Base-by-base conservation (phyloP, 2,329 filamentous ascomycete species). In the Shiraia bambusicola region DNA sequence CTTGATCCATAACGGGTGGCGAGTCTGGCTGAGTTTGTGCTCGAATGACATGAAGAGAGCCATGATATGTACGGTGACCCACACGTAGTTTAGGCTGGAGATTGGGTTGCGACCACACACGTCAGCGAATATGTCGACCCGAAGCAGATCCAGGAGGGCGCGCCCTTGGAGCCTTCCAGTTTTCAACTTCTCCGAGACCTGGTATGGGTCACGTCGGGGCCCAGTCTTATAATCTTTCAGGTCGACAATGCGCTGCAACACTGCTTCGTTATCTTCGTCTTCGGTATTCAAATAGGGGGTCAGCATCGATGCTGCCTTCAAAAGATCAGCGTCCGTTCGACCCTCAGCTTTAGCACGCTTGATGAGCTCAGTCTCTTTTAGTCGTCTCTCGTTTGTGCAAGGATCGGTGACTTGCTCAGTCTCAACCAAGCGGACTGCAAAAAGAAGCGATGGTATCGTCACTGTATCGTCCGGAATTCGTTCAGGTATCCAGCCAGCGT, bases 401-500 rank as follows among this genome's bases (percentile, higher is more conserved):
- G 41, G 31, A 39, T 45, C 41, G 13, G 33, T 34, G 15, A 40
- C 33, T 37, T 27, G 31, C 28, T 48, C 28, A 27, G 45, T 45
- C 6, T 35, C 16, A 4, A 31, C 45, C 28, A 51, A 16, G 15
- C 48, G 45, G 24, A 41, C 19, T 39, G 43, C 35, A 28, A 37
- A 45, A 32, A 51, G 33, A 13, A 38, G 25, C 10, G 48, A 51
- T 15, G 48, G 45, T 8, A 51, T 38, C 17, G 13, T 51, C 12
- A 51, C 19, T 25, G 15, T 39, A 16, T 37, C 48, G 37, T 53
- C 47, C 4, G 50, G 47, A 25, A 53, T 50, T 11, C 33, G 41
- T 27, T 53, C 50, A 10, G 47, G 50, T 12, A 47, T 26, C 50
- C 50, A 50, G 19, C 45, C 37, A 31, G 47, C 47, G 28, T 53